These are phyloP conservation scores for Colletotrichum sp. DNA, from an alignment of 2,329 filamentous ascomycete genomes.

Conservation along the genomic window DNA sequence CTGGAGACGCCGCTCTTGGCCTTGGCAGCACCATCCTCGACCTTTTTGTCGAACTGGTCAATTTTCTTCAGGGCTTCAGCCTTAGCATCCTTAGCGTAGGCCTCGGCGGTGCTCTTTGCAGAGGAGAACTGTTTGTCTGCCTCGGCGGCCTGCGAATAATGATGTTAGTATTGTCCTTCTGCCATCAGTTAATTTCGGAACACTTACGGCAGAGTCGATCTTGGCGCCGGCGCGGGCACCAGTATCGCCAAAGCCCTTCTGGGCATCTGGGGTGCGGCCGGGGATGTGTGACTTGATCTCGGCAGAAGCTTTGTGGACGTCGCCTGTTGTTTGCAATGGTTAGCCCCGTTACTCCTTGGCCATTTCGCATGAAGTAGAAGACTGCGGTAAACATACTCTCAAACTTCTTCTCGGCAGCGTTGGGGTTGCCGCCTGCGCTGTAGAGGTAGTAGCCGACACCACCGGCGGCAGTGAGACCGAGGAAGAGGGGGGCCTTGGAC, in stretches of 20 bases:
- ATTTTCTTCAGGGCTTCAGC: conserved; percentile 73
- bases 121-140: conserved; percentile 67
- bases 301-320: conserved; percentile 72
- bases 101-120: conserved; percentile 65
- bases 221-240: conserved; percentile 62
- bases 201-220: conserved; percentile 72
- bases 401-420: conserved; percentile 83
- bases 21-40: conserved; percentile 79
- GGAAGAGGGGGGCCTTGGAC: conserved; percentile 50
- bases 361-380: not conserved
- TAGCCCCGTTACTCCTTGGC: not conserved
- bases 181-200: not conserved
- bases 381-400: conserved; percentile 67
- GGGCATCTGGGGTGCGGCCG: conserved; percentile 63
- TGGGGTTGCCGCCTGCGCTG: conserved; percentile 79
- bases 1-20: conserved; percentile 83
- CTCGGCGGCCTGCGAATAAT: conserved; percentile 58
- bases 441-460: conserved; percentile 92
- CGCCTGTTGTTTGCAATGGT: conserved; percentile 58
- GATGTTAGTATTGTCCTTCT: not conserved
- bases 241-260: conserved; percentile 64
- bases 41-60: conserved; percentile 82
- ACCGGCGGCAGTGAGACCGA: conserved; percentile 69
- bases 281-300: conserved; percentile 72
- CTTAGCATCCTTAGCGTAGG: conserved; percentile 67